Percentiles rank a stretch among this genome's conserved stretches.
phyloP scores from a whole-genome alignment of 148 eudicot genomes.

The Vaccinium corymbosum region DNA sequence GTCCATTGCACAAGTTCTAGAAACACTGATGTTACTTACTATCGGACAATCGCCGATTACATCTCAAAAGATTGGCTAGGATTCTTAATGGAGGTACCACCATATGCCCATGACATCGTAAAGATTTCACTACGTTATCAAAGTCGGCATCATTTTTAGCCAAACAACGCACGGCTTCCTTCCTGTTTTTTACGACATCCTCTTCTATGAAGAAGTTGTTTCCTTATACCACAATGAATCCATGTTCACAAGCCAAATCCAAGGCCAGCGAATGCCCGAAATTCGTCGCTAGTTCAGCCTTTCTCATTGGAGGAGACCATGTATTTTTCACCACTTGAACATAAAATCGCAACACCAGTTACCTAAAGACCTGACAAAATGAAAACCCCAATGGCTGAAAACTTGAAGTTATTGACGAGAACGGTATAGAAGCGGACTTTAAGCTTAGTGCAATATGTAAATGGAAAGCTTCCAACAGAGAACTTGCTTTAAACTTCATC shows the following conservation, averaged over 20 bases:
- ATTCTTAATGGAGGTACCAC: background rate
- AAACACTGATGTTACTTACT: background rate
- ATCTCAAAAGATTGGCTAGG: background rate
- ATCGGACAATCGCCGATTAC: background rate
- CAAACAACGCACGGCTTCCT: conserved; percentile 57
- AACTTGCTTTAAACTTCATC: background rate
- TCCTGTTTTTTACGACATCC: conserved; percentile 34
- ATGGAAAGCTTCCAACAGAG: background rate
- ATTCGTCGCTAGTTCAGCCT: conserved; percentile 59
- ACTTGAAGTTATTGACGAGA: background rate
- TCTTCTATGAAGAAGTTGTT: conserved; percentile 49
- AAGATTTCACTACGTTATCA: conserved; percentile 45
- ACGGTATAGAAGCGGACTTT: too few species aligned
- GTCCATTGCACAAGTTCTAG: background rate
- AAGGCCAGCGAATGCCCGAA: conserved; percentile 74
- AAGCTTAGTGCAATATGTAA: background rate
- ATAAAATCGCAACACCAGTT: conserved; percentile 64
- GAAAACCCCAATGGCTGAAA: background rate
- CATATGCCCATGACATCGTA: conserved; percentile 37
- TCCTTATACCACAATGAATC: conserved; percentile 58
- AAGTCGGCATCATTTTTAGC: conserved; percentile 41
- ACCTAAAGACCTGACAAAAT: conserved; percentile 33
- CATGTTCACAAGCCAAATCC: conserved; percentile 79
- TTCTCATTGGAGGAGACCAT: conserved; percentile 65
- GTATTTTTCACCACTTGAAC: conserved; percentile 88